phyloP scores from a whole-genome alignment of 2,329 filamentous ascomycete species.

The Aschersonia sp. region DNA sequence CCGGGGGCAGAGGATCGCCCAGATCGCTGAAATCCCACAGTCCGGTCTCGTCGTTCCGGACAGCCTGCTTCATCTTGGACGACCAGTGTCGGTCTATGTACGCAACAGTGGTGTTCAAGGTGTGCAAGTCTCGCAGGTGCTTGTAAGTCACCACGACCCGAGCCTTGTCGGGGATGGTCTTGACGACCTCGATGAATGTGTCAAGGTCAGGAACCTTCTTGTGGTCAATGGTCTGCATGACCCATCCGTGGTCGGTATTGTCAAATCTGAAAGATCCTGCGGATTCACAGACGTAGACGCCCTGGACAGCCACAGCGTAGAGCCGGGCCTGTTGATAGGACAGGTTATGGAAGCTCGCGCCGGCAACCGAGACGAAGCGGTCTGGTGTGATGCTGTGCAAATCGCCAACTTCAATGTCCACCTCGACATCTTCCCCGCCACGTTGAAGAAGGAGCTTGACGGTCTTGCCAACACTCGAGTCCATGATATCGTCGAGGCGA shows the following conservation, averaged over 20 bases:
- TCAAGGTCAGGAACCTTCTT: slow-evolving; percentile 79
- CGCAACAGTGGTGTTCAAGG: slow-evolving; percentile 81
- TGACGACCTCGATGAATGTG: slow-evolving; percentile 83
- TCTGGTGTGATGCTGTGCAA: slow-evolving; percentile 91
- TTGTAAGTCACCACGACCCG: slow-evolving; percentile 91
- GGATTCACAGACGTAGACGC: slow-evolving; percentile 89
- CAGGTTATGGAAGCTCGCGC: slow-evolving; percentile 86
- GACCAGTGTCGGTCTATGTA: slow-evolving; percentile 94
- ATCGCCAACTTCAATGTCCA: slow-evolving; percentile 75
- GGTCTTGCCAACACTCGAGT: slow-evolving; percentile 68
- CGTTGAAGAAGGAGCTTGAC: slow-evolving; percentile 75
- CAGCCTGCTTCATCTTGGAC: slow-evolving; percentile 81
- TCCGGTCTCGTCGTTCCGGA: slow-evolving; percentile 78
- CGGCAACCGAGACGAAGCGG: slow-evolving; percentile 86
- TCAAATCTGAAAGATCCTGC: slow-evolving; percentile 92
- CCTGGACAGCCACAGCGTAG: slow-evolving; percentile 82
- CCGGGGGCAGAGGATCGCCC: slow-evolving; percentile 62
- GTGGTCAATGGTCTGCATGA: slow-evolving; percentile 85
- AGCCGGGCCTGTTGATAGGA: slow-evolving; percentile 97
- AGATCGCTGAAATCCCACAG: slow-evolving; percentile 91
- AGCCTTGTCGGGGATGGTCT: slow-evolving; percentile 64
- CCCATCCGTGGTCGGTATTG: slow-evolving; percentile 79
- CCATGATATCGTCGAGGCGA: slow-evolving; percentile 77
- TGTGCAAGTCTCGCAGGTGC: slow-evolving; percentile 88
- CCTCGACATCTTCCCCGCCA: slow-evolving; percentile 73